Evolutionary conservation across 257 asterid species (phyloP), one percentile per base, ranked within the genome.

Genomic region (Solanum corneliomulleri): DNA sequence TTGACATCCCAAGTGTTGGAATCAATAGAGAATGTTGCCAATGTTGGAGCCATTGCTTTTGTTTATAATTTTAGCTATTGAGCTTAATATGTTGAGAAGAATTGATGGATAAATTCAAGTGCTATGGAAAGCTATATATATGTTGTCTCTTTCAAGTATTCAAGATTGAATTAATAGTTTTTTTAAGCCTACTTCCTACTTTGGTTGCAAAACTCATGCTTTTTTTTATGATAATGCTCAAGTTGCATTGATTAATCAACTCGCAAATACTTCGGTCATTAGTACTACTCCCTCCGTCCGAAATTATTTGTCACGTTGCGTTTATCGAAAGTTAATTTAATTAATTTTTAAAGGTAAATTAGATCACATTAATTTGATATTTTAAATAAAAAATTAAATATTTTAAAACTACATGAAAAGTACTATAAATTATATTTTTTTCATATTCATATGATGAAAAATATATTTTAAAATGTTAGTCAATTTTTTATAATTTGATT

Each of bases 1-100:
- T 90, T 85, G 78, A 92, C 87, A 25, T 90, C 62, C 77, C 60
- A 47, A 42, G 66, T 70, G 77, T 39, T 84, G 87, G 75, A 42
- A 39, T 29, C 25, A 62, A 62, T n/a, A 8, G 72, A 31, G 78
- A 62, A 16, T 66, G 86, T 88, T 44, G 92, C 83, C 91, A 91
- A 23, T 15, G 87, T 2, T 84, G 80, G 87, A 84, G 80, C 87
- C 87, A 84, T 41, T 45, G 80, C 27, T 66, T 39, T 64, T 64
- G 68, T 56, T 56, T 56, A 56, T 56, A 56, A 3, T 56, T 56
- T 56, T 18, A 56, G 64, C n/a, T 56, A 18, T 56, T 56, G 64
- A 56, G 64, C 68, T 64, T 10, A 27, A 25, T 87, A 47, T 66
- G 44, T 41, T 41, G 44, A 70, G 66, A n/a, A 64, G 62, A 84